phyloP scores from a whole-genome alignment of 2,329 filamentous ascomycete genomes.

The Penicillium sp. region DNA sequence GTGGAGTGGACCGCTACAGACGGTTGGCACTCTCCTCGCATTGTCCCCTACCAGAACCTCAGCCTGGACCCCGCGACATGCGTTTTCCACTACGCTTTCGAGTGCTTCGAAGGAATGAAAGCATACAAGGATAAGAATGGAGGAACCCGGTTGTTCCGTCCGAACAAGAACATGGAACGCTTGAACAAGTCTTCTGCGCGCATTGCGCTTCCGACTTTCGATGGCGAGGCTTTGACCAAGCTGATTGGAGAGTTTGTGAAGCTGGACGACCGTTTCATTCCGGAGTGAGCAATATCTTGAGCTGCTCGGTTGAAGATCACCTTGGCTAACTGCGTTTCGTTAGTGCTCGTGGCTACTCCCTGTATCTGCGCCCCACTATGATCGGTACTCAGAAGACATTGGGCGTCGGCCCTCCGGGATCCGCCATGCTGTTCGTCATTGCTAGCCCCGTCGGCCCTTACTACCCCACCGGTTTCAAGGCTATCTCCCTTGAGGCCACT shows the following conservation, averaged over 20 bases:
- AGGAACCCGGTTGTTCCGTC: constrained; percentile 83
- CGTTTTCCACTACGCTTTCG: constrained; percentile 98
- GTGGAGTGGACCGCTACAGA: constrained; percentile 86
- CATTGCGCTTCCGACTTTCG: constrained; percentile 90
- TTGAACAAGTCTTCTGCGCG: constrained; percentile 88
- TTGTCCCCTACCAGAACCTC: constrained; percentile 94
- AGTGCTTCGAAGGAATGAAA: constrained; percentile 99
- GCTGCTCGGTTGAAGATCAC: neutral
- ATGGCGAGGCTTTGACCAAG: constrained; percentile 71
- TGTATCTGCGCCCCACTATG: constrained; percentile 94
- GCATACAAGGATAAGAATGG: constrained; percentile 88
- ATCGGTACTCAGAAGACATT: constrained; percentile 96
- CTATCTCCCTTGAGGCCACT: constrained; percentile 90
- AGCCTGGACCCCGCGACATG: constrained; percentile 94
- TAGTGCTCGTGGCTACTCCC: constrained; percentile 76
- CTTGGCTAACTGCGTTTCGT: constrained; percentile 11
- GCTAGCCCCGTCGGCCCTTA: constrained; percentile 96
- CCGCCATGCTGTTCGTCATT: constrained; percentile 90
- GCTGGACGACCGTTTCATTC: constrained; percentile 87
- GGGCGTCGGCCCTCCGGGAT: constrained; percentile 88
- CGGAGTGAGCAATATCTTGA: constrained; percentile 55
- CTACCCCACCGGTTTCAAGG: constrained; percentile 98
- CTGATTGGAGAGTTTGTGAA: constrained; percentile 79
- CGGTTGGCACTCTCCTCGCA: constrained; percentile 81
- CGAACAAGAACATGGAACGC: constrained; percentile 93